phyloP scores from a whole-genome alignment of 208 protist genomes.

The Hexamita inflata region DNA sequence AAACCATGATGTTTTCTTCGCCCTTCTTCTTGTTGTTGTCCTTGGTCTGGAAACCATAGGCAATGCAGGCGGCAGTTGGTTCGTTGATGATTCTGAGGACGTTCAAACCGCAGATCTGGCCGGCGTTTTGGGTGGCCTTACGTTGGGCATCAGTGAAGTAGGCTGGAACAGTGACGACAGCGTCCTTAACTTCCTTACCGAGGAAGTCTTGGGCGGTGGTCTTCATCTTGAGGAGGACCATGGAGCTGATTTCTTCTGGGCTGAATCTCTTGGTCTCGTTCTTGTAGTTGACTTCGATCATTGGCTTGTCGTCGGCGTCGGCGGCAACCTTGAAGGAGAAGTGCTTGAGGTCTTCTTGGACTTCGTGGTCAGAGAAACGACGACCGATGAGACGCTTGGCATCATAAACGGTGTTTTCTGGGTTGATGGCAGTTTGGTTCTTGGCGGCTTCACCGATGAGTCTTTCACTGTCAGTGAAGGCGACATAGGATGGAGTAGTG shows the following conservation, averaged over 20 bases:
- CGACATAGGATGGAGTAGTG: constrained; percentile 64
- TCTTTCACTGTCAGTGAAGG: constrained; percentile 62
- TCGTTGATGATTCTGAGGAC: constrained; percentile 99
- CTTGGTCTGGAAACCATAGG: constrained; percentile 61
- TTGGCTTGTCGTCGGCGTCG: constrained; percentile 53
- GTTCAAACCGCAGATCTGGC: constrained; percentile 67
- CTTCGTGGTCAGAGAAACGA: constrained; percentile 53
- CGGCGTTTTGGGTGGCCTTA: constrained; percentile 72
- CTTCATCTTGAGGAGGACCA: constrained; percentile 46
- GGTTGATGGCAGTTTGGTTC: constrained; percentile 67
- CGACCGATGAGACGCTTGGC: constrained; percentile 70
- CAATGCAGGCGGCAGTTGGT: constrained; percentile 94
- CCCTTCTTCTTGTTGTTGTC: constrained; percentile 9
- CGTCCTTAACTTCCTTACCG: constrained; percentile 33
- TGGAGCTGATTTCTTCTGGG: constrained; percentile 44
- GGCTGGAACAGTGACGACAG: constrained; percentile 58
- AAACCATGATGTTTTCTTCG: constrained; percentile 63
- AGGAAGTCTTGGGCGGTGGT: constrained; percentile 40
- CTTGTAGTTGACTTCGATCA: constrained; percentile 39
- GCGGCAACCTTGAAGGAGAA: constrained; percentile 67
- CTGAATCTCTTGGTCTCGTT: constrained; percentile 3
- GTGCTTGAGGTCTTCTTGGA: constrained; percentile 47
- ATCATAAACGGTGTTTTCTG: constrained; percentile 72
- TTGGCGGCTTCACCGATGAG: constrained; percentile 62
- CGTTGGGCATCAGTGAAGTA: constrained; percentile 87